Evolutionary conservation across 1,284 basidiomycete species (phyloP), one percentile per base, ranked within the genome.

Genomic region (Apiotrichum gamsii): DNA sequence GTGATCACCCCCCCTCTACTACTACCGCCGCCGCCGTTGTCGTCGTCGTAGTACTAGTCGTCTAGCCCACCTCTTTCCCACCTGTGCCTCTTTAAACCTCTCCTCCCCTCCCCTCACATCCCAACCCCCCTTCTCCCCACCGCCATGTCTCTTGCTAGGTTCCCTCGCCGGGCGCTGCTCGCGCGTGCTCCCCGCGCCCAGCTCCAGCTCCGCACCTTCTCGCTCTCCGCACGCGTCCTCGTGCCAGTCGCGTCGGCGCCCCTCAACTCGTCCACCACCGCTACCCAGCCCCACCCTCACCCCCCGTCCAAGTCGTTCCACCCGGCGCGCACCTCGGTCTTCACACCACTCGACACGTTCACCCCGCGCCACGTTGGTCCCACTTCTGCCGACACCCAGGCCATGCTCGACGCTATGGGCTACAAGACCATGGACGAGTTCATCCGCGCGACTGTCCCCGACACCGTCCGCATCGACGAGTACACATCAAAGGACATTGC

Each of bases 321-420:
- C 42, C 62, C 67, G 2, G 40, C 58, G 19, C 29, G 55, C n/a
- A 52, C 58, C 15, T 71, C 68, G n/a, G 59, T 76, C 49, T 88
- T 91, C 69, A 78, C 82, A 11, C 82, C 89, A 2, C 77, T 94
- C 52, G 91, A 96, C 75, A 85, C 83, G 23, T 95, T 95, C 73
- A 72, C 82, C 30, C 82, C 87, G 59, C 81, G 91, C 36, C 91
- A 96, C 70, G 82, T 95, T 59, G 91, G 91, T 6, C 91, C 90
- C 20, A 82, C 90, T 64, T 80, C 82, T 51, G 70, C 74, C 29
- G 88, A 93, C 69, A 79, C 83, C 34, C 72, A 80, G 4, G 75
- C 77, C 31, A 95, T 95, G 91, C 83, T 95, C 58, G 71, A 77
- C 11, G 74, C 77, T 45, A 74, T 96, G 29, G 90, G 90, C 20